phyloP scores from a whole-genome alignment of 768 basidiomycete genomes.

The Pleurotus tuoliensis region DNA sequence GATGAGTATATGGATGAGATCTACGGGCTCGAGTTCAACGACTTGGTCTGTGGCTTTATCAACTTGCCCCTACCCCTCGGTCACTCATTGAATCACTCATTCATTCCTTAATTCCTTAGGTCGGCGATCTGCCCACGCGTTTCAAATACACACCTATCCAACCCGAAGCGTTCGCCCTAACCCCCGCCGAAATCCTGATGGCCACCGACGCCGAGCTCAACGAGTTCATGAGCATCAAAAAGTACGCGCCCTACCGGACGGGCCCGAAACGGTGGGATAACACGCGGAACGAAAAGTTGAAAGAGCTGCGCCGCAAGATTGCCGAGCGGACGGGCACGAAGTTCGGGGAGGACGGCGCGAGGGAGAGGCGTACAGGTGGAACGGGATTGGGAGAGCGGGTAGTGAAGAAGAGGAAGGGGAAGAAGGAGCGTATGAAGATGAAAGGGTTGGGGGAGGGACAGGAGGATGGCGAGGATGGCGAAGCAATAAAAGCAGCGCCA shows the following conservation, averaged over 20 bases:
- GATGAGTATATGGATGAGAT: constrained; percentile 91
- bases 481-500: constrained; percentile 9
- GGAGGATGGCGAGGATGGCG: constrained; percentile 14
- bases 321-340: constrained; percentile 31
- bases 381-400: constrained; percentile 21
- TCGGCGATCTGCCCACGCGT: constrained; percentile 85
- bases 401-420: constrained; percentile 63
- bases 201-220: constrained; percentile 94
- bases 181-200: constrained; percentile 82
- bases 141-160: constrained; percentile 86
- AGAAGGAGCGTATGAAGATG: constrained; percentile 60
- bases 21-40: constrained; percentile 91
- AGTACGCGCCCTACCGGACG: constrained; percentile 85
- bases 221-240: constrained; percentile 84
- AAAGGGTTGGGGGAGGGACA: constrained; percentile 31
- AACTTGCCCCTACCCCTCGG: not conserved
- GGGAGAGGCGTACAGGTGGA: constrained; percentile 14
- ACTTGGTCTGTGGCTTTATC: constrained; percentile 59
- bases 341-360: constrained; percentile 13
- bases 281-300: constrained; percentile 58
- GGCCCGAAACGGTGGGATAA: constrained; percentile 55
- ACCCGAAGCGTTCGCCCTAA: constrained; percentile 61
- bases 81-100: not conserved
- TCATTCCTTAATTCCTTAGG: constrained; percentile 36
- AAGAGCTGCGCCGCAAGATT: constrained; percentile 68